Conservation (phyloP, 1,284 basidiomycete genomes). For the Abortiporus biennis region DNA sequence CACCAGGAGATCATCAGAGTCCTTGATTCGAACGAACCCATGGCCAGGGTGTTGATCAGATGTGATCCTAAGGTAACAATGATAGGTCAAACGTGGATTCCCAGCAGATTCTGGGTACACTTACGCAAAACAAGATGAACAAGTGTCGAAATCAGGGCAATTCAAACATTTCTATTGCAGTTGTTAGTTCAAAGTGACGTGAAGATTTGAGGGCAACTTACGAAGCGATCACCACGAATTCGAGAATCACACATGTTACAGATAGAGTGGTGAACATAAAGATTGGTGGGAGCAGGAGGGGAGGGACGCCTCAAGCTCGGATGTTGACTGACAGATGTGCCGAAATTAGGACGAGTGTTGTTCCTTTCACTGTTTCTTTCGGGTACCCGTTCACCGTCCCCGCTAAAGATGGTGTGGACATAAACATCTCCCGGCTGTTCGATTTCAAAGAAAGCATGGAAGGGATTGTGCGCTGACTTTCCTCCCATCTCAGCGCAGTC, state of each 20-base stretch:
- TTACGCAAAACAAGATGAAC: slow-evolving; percentile 62
- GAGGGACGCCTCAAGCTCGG: no score
- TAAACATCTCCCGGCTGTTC: slow-evolving; percentile 55
- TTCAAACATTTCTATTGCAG: slow-evolving; percentile 55
- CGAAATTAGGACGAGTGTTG: no score
- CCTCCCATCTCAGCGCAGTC: slow-evolving; percentile 34
- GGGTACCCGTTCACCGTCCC: slow-evolving; percentile 25
- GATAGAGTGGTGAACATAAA: slow-evolving; percentile 45
- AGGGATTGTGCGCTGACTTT: slow-evolving; percentile 10
- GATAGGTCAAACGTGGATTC: neutral
- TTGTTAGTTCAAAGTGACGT: slow-evolving; percentile 3
- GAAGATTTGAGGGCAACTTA: slow-evolving; percentile 12
- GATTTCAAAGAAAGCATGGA: slow-evolving; percentile 66
- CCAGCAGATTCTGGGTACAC: slow-evolving; percentile 10
- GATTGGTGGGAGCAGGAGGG: neutral
- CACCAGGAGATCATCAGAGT: slow-evolving; percentile 53
- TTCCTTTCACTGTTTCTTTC: no score
- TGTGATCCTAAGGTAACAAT: slow-evolving; percentile 41
- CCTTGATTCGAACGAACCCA: slow-evolving; percentile 64
- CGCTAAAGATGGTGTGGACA: slow-evolving; percentile 52
- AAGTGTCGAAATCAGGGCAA: slow-evolving; percentile 78
- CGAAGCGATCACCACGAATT: slow-evolving; percentile 62
- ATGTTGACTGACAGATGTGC: no score
- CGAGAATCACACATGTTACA: slow-evolving; percentile 74
- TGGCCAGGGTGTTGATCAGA: slow-evolving; percentile 73